Evolutionary conservation across 2,329 filamentous ascomycete genomes (phyloP).

Genomic region (Paracoccidioides lutzii): DNA sequence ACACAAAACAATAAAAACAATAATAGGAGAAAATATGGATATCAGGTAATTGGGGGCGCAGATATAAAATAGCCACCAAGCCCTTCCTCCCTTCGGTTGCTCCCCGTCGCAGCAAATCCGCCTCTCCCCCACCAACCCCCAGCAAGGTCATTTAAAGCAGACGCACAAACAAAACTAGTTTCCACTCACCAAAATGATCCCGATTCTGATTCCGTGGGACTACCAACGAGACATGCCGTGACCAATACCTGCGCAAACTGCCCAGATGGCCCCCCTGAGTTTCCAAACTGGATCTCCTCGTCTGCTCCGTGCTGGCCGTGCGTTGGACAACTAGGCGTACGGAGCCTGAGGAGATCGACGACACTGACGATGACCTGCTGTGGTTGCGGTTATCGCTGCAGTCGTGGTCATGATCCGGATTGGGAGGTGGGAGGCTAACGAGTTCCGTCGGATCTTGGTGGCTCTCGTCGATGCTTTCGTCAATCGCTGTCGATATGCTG

Average conservation of each 20-base stretch:
- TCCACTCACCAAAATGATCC: conserved; percentile 28
- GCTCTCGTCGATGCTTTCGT: neutral
- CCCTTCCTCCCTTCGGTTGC: too few relatives aligned
- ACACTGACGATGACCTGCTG: conserved; percentile 5
- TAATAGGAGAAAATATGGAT: too few relatives aligned
- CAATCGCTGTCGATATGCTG: neutral
- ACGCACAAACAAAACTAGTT: neutral
- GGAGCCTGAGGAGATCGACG: conserved; percentile 10
- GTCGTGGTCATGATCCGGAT: neutral
- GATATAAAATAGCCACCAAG: too few relatives aligned
- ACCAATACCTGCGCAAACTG: conserved; percentile 70
- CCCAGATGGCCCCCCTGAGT: conserved; percentile 39
- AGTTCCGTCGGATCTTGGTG: conserved; percentile 1
- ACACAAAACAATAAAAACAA: too few relatives aligned
- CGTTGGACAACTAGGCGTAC: conserved; percentile 9
- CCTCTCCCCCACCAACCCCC: too few relatives aligned
- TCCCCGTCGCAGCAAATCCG: too few relatives aligned
- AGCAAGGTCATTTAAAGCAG: neutral
- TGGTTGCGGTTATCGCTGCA: neutral
- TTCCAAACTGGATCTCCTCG: neutral
- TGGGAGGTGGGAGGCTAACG: neutral
- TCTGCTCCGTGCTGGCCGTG: conserved; percentile 5
- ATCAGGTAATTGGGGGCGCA: too few relatives aligned
- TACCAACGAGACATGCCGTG: conserved; percentile 38
- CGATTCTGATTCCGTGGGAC: conserved; percentile 30